Conservation (phyloP, 805 yeast genomes). For the Wickerhamomyces strasburgensis region DNA sequence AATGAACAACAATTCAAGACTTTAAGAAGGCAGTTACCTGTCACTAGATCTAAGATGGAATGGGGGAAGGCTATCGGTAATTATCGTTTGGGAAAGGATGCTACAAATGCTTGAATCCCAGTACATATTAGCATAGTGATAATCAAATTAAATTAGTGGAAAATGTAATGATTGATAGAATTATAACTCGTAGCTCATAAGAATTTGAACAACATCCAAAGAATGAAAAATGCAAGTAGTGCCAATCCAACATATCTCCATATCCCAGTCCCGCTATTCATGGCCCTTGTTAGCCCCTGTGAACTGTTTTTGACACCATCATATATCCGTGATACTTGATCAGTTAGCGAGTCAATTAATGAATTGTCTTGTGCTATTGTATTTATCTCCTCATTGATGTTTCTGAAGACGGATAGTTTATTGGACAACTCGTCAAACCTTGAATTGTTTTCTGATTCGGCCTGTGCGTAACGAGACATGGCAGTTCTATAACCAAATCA, state of each 20-base stretch:
- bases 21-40: constrained; percentile 86
- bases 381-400: constrained; percentile 64
- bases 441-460: constrained; percentile 46
- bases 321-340: constrained; percentile 45
- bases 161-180: too few relatives aligned
- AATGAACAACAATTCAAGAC: constrained; percentile 80
- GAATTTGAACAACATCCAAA: constrained; percentile 51
- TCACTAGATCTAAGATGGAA: constrained; percentile 83
- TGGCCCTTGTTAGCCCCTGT: constrained; percentile 46
- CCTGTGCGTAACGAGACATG: constrained; percentile 25
- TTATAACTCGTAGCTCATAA: too few relatives aligned
- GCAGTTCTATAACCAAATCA: too few relatives aligned
- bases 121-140: too few relatives aligned
- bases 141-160: too few relatives aligned
- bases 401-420: constrained; percentile 58
- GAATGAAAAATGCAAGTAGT: constrained; percentile 46
- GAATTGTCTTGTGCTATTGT: constrained; percentile 54
- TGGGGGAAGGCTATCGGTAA: constrained; percentile 95
- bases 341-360: constrained; percentile 37
- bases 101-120: constrained; percentile 31
- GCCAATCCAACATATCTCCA: constrained; percentile 57
- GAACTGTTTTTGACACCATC: constrained; percentile 49
- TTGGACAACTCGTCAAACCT: constrained; percentile 59
- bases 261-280: constrained; percentile 53
- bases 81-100: constrained; percentile 82